Percentiles rank a stretch among this genome's conserved stretches.
phyloP scores from a whole-genome alignment of 2,329 filamentous ascomycete species.

The Zymoseptoria tritici region DNA sequence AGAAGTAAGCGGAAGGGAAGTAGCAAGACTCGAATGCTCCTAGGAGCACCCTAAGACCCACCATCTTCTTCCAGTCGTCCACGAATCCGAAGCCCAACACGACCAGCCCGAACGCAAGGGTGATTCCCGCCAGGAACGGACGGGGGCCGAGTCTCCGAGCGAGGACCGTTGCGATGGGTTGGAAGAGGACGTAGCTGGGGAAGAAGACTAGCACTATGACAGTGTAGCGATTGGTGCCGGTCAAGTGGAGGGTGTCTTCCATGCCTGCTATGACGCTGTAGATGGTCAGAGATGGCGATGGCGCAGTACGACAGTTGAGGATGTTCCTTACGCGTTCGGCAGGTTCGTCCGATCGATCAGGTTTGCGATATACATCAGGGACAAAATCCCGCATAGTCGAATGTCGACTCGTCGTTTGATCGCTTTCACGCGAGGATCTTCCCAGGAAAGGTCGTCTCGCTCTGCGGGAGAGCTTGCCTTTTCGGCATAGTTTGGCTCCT shows the following conservation, averaged over 20 bases:
- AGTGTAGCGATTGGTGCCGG: slow-evolving; percentile 4
- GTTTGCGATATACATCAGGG: slow-evolving; percentile 7
- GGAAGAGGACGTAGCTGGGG: slow-evolving; percentile 3
- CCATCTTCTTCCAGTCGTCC: slow-evolving; percentile 1
- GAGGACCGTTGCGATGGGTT: slow-evolving; percentile 1
- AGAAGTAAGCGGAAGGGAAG: slow-evolving; percentile 2
- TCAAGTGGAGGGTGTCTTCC: slow-evolving; percentile 2
- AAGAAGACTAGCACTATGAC: slow-evolving; percentile 8
- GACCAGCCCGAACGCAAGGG: slow-evolving; percentile 1
- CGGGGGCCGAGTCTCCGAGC: slow-evolving; percentile 1
- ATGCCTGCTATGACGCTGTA: slow-evolving; percentile 5
- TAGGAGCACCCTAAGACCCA: neutral
- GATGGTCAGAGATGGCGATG: neutral
- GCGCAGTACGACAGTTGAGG: neutral
- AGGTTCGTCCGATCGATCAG: slow-evolving; percentile 8
- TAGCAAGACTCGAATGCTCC: slow-evolving; percentile 3
- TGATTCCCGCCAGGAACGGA: slow-evolving; percentile 2
- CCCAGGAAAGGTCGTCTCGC: neutral
- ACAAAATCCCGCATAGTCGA: slow-evolving; percentile 2
- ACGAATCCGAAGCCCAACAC: slow-evolving; percentile 5
- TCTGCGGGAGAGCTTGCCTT: neutral
- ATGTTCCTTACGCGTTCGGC: slow-evolving; percentile 4
- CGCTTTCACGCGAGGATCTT: slow-evolving; percentile 5
- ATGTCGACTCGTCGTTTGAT: slow-evolving; percentile 8
- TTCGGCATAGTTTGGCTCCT: neutral